Percentiles rank a stretch among this genome's conserved stretches.
These are phyloP conservation scores for Corynascus novoguineensis DNA, from an alignment of 495 filamentous ascomycete species.

Conservation along the genomic window DNA sequence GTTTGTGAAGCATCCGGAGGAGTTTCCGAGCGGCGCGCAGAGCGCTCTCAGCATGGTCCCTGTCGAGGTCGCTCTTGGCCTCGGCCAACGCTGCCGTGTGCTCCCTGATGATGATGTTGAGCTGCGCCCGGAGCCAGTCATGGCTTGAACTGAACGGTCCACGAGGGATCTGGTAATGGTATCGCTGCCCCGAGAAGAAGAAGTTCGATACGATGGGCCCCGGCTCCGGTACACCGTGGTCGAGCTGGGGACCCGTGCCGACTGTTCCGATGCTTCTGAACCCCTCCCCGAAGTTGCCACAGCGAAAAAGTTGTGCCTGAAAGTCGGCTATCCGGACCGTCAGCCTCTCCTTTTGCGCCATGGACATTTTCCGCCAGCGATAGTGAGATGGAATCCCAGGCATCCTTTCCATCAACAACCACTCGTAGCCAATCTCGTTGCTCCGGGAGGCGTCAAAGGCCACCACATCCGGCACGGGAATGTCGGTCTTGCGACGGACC, in stretches of 20 bases:
- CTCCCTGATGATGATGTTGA: slow-evolving; percentile 27
- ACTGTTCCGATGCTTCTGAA: slow-evolving; percentile 37
- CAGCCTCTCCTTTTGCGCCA: slow-evolving; percentile 34
- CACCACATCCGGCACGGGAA: slow-evolving; percentile 49
- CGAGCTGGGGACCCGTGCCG: slow-evolving; percentile 4
- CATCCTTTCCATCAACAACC: slow-evolving; percentile 52
- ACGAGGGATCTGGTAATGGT: slow-evolving; percentile 23
- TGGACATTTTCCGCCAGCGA: slow-evolving; percentile 38
- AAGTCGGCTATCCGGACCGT: slow-evolving; percentile 37
- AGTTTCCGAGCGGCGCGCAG: slow-evolving; percentile 26
- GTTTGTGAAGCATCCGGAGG: slow-evolving; percentile 22
- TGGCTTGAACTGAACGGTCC: slow-evolving; percentile 29
- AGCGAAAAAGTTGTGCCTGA: slow-evolving; percentile 26
- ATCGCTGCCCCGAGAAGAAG: slow-evolving; percentile 27
- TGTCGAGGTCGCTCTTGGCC: slow-evolving; percentile 20
- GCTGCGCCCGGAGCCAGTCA: slow-evolving; percentile 28
- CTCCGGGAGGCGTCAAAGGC: slow-evolving; percentile 42
- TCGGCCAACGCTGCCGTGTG: slow-evolving; percentile 19
- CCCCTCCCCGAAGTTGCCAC: slow-evolving; percentile 23
- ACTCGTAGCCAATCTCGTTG: slow-evolving; percentile 53
- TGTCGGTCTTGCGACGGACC: slow-evolving; percentile 38
- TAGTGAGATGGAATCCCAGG: slow-evolving; percentile 37
- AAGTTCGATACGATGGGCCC: slow-evolving; percentile 25
- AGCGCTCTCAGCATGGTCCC: slow-evolving; percentile 24
- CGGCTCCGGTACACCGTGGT: slow-evolving; percentile 8